These are phyloP conservation scores for Annulohypoxylon bovei DNA, from an alignment of 495 filamentous ascomycete species.

Conservation along the genomic window DNA sequence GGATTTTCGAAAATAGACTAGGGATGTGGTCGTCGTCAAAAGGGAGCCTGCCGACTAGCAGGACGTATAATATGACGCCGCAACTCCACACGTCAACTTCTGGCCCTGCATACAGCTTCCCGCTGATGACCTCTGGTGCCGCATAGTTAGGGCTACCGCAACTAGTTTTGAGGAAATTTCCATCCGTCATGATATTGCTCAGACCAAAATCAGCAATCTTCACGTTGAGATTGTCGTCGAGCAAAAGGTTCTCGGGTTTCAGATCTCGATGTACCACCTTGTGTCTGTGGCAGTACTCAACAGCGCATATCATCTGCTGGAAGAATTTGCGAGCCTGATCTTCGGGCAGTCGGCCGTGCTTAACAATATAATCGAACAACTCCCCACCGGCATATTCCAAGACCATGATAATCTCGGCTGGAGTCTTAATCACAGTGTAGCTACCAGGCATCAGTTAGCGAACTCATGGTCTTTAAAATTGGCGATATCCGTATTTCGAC, in stretches of 20 bases:
- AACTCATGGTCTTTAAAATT: not conserved
- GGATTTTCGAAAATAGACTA: slow-evolving; percentile 61
- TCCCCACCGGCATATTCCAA: slow-evolving; percentile 97
- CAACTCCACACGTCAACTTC: slow-evolving; percentile 99
- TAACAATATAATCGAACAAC: slow-evolving; percentile 96
- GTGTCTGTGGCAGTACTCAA: slow-evolving; percentile 98
- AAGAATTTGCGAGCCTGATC: slow-evolving; percentile 94
- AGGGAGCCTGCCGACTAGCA: slow-evolving; percentile 88
- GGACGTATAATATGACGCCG: slow-evolving; percentile 95
- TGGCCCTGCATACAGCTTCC: slow-evolving; percentile 96
- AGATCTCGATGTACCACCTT: slow-evolving; percentile 98
- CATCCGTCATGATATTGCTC: slow-evolving; percentile 99
- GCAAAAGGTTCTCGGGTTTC: slow-evolving; percentile 95
- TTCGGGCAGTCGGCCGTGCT: slow-evolving; percentile 88
- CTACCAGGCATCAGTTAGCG: slow-evolving; percentile 53
- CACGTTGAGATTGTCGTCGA: slow-evolving; percentile 93
- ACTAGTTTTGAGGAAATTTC: slow-evolving; percentile 98
- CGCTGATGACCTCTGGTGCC: slow-evolving; percentile 95
- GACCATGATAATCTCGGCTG: slow-evolving; percentile 96
- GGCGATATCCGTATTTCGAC: not conserved
- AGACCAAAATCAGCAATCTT: slow-evolving; percentile 99
- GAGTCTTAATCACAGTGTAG: slow-evolving; percentile 95
- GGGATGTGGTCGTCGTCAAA: slow-evolving; percentile 94
- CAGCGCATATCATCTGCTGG: slow-evolving; percentile 98
- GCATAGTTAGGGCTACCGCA: slow-evolving; percentile 99